phyloP scores from a whole-genome alignment of 169 alveolate genomes.

The Plasmodium vivax region DNA sequence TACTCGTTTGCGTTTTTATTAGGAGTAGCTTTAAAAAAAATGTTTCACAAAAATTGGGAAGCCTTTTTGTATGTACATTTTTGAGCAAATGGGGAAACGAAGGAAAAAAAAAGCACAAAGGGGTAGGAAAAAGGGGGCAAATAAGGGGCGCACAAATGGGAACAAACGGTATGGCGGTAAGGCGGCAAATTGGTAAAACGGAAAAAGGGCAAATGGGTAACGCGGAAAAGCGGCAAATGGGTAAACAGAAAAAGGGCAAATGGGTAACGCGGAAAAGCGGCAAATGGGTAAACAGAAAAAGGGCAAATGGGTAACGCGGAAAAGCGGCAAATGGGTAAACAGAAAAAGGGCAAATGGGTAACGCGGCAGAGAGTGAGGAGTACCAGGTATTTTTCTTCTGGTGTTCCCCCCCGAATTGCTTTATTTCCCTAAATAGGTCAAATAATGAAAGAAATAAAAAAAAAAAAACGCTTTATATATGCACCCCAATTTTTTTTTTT shows the following conservation, averaged over 20 bases:
- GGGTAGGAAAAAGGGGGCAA: background rate
- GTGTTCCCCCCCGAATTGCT: background rate
- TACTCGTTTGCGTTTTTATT: background rate
- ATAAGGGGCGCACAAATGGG: background rate
- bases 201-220: background rate
- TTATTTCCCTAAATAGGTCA: background rate
- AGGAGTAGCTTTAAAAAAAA: background rate
- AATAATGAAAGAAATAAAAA: background rate
- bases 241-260: no score
- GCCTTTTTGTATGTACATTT: background rate
- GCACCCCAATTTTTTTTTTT: background rate
- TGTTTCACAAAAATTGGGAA: background rate
- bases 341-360: no score
- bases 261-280: background rate
- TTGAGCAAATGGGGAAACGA: background rate
- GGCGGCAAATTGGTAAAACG: no score
- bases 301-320: background rate
- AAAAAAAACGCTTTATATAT: no score
- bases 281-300: no score
- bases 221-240: no score
- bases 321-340: no score
- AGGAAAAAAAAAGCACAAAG: background rate
- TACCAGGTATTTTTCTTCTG: background rate
- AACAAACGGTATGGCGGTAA: background rate
- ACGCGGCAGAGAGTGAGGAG: background rate